Evolutionary conservation across 805 yeast genomes (phyloP).

Genomic region (Hanseniaspora singularis): DNA sequence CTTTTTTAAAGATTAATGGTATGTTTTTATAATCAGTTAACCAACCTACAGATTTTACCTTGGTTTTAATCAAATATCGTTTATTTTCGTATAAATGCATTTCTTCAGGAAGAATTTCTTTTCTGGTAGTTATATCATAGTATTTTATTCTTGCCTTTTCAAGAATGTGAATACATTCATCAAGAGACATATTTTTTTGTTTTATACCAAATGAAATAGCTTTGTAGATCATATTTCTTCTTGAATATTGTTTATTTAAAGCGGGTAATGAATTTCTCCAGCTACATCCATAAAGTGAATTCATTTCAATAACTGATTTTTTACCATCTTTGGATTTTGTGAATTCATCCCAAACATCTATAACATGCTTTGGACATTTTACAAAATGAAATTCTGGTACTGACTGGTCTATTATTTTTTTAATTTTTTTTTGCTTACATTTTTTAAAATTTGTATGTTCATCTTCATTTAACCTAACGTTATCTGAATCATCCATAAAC

Average conservation of each 20-base stretch:
- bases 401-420: not conserved
- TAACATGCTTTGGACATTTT: constrained; percentile 36
- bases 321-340: constrained; percentile 40
- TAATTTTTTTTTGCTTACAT: too few relatives aligned
- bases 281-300: constrained; percentile 37
- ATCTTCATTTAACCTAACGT: not conserved
- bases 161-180: constrained; percentile 35
- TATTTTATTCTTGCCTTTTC: constrained; percentile 36
- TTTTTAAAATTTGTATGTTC: too few relatives aligned
- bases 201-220: constrained; percentile 41
- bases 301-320: constrained; percentile 41
- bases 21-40: constrained; percentile 32
- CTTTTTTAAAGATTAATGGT: constrained; percentile 21
- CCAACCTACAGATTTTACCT: constrained; percentile 35
- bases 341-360: constrained; percentile 48
- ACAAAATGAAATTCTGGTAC: constrained; percentile 24
- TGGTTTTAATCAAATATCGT: not conserved
- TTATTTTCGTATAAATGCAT: not conserved
- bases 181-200: constrained; percentile 34
- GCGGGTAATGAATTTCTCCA: constrained; percentile 45
- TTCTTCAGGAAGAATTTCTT: not conserved
- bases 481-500: too few relatives aligned
- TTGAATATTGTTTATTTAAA: constrained; percentile 39
- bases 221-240: constrained; percentile 43
- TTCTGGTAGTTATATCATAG: constrained; percentile 16